phyloP scores from a whole-genome alignment of 2,329 filamentous ascomycete genomes.

The Penicillium sumatraense region DNA sequence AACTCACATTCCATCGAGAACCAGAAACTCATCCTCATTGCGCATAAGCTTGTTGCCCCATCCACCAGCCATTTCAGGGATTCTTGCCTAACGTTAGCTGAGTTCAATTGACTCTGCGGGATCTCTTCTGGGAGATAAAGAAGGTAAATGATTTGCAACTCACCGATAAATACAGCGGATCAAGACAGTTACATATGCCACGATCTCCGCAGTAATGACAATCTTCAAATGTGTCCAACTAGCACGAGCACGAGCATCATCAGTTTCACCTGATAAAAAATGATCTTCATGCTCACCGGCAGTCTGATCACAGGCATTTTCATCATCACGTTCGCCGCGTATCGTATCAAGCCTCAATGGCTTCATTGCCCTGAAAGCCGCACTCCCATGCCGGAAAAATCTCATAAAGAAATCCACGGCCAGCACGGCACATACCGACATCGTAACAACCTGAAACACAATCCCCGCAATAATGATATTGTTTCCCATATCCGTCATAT shows the following conservation, averaged over 20 bases:
- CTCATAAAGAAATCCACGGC: conserved; percentile 47
- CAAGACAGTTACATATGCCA: conserved; percentile 34
- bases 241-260: neutral
- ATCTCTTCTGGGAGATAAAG: no score
- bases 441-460: conserved; percentile 56
- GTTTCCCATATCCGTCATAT: conserved; percentile 48
- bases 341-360: no score
- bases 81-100: conserved; percentile 23
- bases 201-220: conserved; percentile 10
- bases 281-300: no score
- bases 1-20: conserved; percentile 46
- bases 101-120: no score
- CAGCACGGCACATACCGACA: conserved; percentile 30
- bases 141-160: neutral
- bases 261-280: neutral
- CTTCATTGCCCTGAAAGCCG: no score
- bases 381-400: neutral
- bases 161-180: conserved; percentile 39
- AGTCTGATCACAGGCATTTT: no score
- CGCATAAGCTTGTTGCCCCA: conserved; percentile 47
- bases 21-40: conserved; percentile 46
- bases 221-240: no score
- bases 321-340: no score
- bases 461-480: conserved; percentile 60
- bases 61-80: conserved; percentile 49